Percentiles rank a stretch among this genome's conserved stretches.
phyloP scores from a whole-genome alignment of 768 basidiomycete species.

The Leccinum imitatum region DNA sequence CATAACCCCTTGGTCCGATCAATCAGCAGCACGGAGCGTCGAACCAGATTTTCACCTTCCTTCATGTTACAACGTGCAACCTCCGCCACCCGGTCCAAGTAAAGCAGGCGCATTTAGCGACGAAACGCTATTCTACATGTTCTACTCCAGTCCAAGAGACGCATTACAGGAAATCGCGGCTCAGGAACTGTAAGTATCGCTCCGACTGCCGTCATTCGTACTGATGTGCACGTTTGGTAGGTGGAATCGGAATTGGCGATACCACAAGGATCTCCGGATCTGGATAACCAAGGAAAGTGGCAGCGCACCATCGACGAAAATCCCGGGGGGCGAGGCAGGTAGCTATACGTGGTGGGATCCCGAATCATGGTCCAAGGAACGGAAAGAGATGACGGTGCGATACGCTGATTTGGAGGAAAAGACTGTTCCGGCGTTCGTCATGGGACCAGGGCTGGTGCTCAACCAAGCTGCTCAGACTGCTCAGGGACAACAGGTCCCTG shows the following conservation, averaged over 20 bases:
- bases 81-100: slow-evolving; percentile 76
- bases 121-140: slow-evolving; percentile 97
- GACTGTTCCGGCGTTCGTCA: slow-evolving; percentile 58
- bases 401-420: slow-evolving; percentile 78
- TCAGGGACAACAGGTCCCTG: slow-evolving; percentile 41
- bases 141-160: slow-evolving; percentile 92
- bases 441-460: slow-evolving; percentile 47
- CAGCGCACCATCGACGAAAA: slow-evolving; percentile 71
- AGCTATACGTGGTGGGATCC: slow-evolving; percentile 90
- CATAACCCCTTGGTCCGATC: slow-evolving; percentile 96
- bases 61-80: slow-evolving; percentile 88
- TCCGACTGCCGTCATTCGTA: not conserved
- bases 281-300: slow-evolving; percentile 89
- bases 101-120: slow-evolving; percentile 89
- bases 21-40: slow-evolving; percentile 77
- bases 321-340: slow-evolving; percentile 80
- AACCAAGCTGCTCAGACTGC: slow-evolving; percentile 32
- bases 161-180: slow-evolving; percentile 92
- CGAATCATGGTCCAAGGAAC: slow-evolving; percentile 73
- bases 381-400: slow-evolving; percentile 75
- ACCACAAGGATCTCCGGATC: slow-evolving; percentile 84
- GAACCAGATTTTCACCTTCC: slow-evolving; percentile 94
- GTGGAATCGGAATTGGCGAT: slow-evolving; percentile 94
- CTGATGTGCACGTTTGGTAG: slow-evolving; percentile 36
- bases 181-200: slow-evolving; percentile 79